Evolutionary conservation across 371 early-diverging fungal species (phyloP).

Genomic region (Rhizopus stolonifer): DNA sequence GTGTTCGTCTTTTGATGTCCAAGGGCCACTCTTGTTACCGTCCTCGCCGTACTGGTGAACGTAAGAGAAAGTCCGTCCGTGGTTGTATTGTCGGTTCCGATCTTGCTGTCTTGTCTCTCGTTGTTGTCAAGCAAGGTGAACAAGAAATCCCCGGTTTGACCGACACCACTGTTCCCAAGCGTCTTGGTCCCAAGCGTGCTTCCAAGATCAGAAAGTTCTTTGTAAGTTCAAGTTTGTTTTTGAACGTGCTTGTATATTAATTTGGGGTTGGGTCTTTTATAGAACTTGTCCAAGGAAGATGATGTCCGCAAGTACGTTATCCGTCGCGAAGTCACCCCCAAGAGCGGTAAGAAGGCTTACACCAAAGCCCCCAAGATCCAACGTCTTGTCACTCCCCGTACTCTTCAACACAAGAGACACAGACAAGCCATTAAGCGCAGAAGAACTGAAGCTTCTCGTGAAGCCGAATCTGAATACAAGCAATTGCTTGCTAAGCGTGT

Average conservation of each 20-base stretch:
- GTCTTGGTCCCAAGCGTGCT: slow-evolving; percentile 99
- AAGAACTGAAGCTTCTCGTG: slow-evolving; percentile 76
- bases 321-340: slow-evolving; percentile 91
- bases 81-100: slow-evolving; percentile 98
- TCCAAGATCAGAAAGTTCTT: slow-evolving; percentile 98
- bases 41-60: slow-evolving; percentile 97
- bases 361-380: slow-evolving; percentile 97
- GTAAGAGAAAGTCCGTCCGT: slow-evolving; percentile 99
- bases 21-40: slow-evolving; percentile 99
- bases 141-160: slow-evolving; percentile 96
- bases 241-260: not conserved
- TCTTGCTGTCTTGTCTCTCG: slow-evolving; percentile 92
- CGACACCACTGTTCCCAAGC: slow-evolving; percentile 90
- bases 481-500: slow-evolving; percentile 89
- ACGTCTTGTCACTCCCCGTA: slow-evolving; percentile 95
- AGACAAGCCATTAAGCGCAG: slow-evolving; percentile 83
- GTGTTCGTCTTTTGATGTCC: slow-evolving; percentile 94
- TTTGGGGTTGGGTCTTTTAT: not conserved
- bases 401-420: slow-evolving; percentile 93
- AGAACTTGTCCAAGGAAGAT: slow-evolving; percentile 91
- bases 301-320: slow-evolving; percentile 98
- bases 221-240: slow-evolving; percentile 47
- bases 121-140: slow-evolving; percentile 97
- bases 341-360: slow-evolving; percentile 91
- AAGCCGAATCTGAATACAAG: slow-evolving; percentile 92